Conservation (phyloP, 805 yeast species). For the Barnettozyma vustinii region DNA sequence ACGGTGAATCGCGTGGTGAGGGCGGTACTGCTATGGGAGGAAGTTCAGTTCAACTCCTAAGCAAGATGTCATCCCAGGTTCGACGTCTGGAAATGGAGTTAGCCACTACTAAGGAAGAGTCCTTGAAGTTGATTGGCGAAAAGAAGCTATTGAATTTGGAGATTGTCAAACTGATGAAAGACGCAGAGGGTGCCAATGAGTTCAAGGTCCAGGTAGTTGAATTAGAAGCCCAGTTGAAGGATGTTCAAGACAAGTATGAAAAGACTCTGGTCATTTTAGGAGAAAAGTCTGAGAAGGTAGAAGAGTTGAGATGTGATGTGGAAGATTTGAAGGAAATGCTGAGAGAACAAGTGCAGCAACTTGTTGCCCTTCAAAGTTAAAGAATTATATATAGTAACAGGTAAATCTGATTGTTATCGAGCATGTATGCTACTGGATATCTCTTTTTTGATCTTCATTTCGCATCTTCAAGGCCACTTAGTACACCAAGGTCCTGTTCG, state of each 20-base stretch:
- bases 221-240: constrained; percentile 32
- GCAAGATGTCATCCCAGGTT: constrained; percentile 70
- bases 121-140: constrained; percentile 45
- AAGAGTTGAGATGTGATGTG: constrained; percentile 84
- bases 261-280: constrained; percentile 70
- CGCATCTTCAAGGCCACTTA: no score
- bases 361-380: constrained; percentile 58
- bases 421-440: no score
- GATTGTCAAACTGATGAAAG: constrained; percentile 52
- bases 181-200: constrained; percentile 40
- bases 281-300: constrained; percentile 80
- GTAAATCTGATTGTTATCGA: not conserved
- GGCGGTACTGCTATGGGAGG: constrained; percentile 20
- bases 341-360: constrained; percentile 78
- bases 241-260: constrained; percentile 35
- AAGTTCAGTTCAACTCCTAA: constrained; percentile 54
- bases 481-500: no score
- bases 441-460: no score
- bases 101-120: constrained; percentile 56
- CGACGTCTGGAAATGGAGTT: constrained; percentile 79
- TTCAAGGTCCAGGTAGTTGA: constrained; percentile 33
- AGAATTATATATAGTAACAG: not conserved
- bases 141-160: constrained; percentile 68
- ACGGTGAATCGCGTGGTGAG: constrained; percentile 8
- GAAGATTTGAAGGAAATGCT: constrained; percentile 82